Percentiles rank a stretch among this genome's conserved stretches.
Conservation (phyloP, 495 filamentous ascomycete species). For the Aspergillus homomorphus region DNA sequence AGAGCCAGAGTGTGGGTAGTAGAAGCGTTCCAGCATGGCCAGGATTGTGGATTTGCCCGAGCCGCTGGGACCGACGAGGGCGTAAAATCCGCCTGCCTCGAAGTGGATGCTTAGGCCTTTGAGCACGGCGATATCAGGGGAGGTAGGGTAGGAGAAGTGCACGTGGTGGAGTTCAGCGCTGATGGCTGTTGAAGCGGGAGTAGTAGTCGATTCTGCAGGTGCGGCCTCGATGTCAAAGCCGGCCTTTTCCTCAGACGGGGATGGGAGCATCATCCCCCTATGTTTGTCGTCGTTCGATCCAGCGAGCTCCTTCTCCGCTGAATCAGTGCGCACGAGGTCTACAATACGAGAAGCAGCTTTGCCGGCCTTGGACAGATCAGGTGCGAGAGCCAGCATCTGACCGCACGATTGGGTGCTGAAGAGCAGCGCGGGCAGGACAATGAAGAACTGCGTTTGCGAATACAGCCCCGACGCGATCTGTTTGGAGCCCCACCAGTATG, state of each 20-base stretch:
- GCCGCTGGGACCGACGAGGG: conserved; percentile 57
- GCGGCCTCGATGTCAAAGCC: conserved; percentile 23
- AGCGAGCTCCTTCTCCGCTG: conserved; percentile 28
- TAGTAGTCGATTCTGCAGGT: background rate
- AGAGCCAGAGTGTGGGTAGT: conserved; percentile 42
- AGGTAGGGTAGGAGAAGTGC: conserved; percentile 58
- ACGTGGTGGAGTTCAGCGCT: conserved; percentile 52
- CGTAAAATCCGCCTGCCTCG: conserved; percentile 54
- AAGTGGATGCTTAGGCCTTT: conserved; percentile 52
- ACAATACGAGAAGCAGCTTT: conserved; percentile 35
- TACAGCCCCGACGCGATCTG: conserved; percentile 56
- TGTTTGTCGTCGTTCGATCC: conserved; percentile 9
- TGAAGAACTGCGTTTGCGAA: conserved; percentile 61
- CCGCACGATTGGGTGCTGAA: conserved; percentile 61
- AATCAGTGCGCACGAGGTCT: conserved; percentile 32
- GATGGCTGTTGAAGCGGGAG: conserved; percentile 14
- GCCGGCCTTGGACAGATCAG: conserved; percentile 56
- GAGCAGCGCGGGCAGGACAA: conserved; percentile 56
- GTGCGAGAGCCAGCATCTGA: conserved; percentile 63
- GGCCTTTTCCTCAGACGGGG: conserved; percentile 21
- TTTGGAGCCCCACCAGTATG: conserved; percentile 65
- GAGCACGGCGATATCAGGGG: conserved; percentile 52
- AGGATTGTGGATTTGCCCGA: conserved; percentile 62
- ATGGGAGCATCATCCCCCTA: conserved; percentile 2
- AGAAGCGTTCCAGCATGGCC: conserved; percentile 53